These are phyloP conservation scores for Diplotaxis tenuifolia DNA, from an alignment of 345 rosid genomes.

Conservation along the genomic window DNA sequence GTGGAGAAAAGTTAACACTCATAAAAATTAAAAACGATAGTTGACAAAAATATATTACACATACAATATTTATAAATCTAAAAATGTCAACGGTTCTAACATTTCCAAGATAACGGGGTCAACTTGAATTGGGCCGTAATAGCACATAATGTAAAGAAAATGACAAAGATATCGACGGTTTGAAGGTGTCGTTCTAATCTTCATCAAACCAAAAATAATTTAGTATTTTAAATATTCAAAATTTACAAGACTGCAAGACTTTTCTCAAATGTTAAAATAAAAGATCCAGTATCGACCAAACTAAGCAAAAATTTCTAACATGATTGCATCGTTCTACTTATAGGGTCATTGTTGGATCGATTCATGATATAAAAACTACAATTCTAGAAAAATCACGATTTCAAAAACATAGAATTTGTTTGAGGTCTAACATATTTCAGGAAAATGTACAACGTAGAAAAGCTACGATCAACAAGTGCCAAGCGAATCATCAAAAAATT, in stretches of 20 bases:
- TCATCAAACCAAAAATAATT: background rate
- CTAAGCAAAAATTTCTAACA: background rate
- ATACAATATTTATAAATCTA: background rate
- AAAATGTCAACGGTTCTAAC: slow-evolving; percentile 25
- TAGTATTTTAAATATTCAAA: background rate
- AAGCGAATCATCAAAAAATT: too few relatives aligned
- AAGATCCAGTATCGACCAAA: background rate
- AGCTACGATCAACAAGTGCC: background rate
- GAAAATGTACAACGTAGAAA: background rate
- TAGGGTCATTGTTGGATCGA: background rate
- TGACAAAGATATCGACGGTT: slow-evolving; percentile 19
- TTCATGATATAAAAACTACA: background rate
- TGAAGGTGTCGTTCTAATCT: slow-evolving; percentile 12
- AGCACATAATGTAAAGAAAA: slow-evolving; percentile 19
- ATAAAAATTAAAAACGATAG: background rate
- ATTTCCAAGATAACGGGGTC: slow-evolving; percentile 33
- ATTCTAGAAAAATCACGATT: background rate
- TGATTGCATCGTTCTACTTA: background rate
- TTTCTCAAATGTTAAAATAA: background rate
- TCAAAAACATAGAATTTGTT: background rate
- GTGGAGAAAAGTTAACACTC: background rate
- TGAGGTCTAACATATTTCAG: background rate
- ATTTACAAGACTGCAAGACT: background rate
- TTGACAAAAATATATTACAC: slow-evolving; percentile 2
- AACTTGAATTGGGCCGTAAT: slow-evolving; percentile 12